phyloP scores from a whole-genome alignment of 2,329 filamentous ascomycete species.

The Phyllosticta citriasiana region DNA sequence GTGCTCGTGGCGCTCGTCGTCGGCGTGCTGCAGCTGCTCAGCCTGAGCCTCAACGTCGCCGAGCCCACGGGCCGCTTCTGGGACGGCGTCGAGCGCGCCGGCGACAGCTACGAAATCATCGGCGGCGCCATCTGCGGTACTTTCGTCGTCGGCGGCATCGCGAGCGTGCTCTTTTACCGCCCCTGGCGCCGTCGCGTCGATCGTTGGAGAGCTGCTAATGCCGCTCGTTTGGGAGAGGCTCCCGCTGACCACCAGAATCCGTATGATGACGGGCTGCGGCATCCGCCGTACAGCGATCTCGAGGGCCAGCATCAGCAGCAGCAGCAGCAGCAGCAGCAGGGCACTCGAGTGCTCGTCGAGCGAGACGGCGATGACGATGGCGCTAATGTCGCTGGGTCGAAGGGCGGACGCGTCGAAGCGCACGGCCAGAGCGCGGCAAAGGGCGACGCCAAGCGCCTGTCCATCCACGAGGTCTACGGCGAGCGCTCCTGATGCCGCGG shows the following conservation, averaged over 20 bases:
- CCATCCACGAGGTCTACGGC: not conserved
- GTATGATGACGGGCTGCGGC: not conserved
- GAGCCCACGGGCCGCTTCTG: constrained; percentile 65
- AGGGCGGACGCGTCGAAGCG: not conserved
- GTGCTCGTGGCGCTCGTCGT: constrained; percentile 78
- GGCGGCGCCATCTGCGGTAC: constrained; percentile 78
- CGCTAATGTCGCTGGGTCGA: not conserved
- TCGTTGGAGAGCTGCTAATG: not conserved
- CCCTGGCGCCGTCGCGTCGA: constrained; percentile 64
- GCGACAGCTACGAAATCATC: constrained; percentile 76
- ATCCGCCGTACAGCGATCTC: not conserved
- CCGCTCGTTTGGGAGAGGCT: not conserved
- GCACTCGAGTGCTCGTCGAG: not conserved
- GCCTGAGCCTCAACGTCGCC: constrained; percentile 65
- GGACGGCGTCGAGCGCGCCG: constrained; percentile 69
- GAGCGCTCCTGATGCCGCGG: not conserved
- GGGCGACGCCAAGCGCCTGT: not conserved
- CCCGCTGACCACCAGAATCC: not conserved
- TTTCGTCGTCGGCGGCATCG: constrained; percentile 66
- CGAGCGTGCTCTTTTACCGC: constrained; percentile 65
- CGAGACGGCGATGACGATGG: not conserved
- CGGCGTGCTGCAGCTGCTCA: constrained; percentile 74
- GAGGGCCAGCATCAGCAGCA: not conserved
- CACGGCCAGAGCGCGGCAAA: not conserved
- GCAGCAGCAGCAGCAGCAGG: not conserved